These are phyloP conservation scores for Trypanosoma vivax DNA, from an alignment of 208 protist genomes.

Conservation along the genomic window DNA sequence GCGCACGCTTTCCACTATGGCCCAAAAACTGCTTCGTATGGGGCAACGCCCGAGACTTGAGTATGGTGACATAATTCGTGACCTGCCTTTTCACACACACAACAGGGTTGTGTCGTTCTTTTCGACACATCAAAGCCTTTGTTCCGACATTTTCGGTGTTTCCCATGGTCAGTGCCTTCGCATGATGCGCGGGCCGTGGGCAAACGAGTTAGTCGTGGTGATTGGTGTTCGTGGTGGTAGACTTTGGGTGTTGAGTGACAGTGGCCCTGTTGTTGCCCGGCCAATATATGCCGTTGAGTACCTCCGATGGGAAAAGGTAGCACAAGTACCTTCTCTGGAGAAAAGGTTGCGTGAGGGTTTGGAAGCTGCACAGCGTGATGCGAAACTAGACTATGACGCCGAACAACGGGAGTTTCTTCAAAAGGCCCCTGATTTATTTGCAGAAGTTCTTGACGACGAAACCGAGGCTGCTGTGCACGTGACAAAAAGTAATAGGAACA, in stretches of 20 bases:
- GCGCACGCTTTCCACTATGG: slow-evolving; percentile 3
- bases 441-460: slow-evolving; percentile 25
- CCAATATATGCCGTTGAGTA: slow-evolving; percentile 9
- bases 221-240: slow-evolving; percentile 52
- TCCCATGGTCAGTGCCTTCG: slow-evolving; percentile 47
- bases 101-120: slow-evolving; percentile 50
- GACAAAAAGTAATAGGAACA: not conserved
- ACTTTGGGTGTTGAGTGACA: slow-evolving; percentile 50
- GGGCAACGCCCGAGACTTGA: slow-evolving; percentile 6
- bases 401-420: slow-evolving; percentile 73
- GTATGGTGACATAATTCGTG: slow-evolving; percentile 55
- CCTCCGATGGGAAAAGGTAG: slow-evolving; percentile 12
- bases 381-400: slow-evolving; percentile 34
- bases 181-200: slow-evolving; percentile 23
- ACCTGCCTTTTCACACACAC: slow-evolving; percentile 56
- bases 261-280: slow-evolving; percentile 13
- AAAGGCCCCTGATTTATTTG: slow-evolving; percentile 73
- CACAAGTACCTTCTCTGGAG: slow-evolving; percentile 11
- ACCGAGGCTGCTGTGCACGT: not conserved
- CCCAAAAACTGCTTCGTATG: not conserved
- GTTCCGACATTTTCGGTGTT: slow-evolving; percentile 56
- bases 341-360: slow-evolving; percentile 18
- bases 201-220: slow-evolving; percentile 22
- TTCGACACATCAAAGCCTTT: slow-evolving; percentile 51
- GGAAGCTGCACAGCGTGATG: slow-evolving; percentile 20